Percentiles rank a stretch among this genome's conserved stretches.
These are phyloP conservation scores for Firmiana major DNA, from an alignment of 345 rosid genomes.

Conservation along the genomic window DNA sequence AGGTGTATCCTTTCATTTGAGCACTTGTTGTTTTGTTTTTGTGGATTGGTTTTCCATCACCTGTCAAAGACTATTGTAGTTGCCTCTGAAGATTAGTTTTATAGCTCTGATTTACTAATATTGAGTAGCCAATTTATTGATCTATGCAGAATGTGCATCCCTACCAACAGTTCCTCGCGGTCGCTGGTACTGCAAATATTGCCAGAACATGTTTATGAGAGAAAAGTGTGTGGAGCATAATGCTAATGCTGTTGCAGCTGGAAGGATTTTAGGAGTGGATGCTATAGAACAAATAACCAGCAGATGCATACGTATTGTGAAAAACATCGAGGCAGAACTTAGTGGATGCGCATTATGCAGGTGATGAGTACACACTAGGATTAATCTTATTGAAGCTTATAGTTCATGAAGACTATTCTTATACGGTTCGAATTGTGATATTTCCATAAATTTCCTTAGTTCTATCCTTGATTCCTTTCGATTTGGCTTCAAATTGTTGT, in stretches of 20 bases:
- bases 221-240: slow-evolving; percentile 56
- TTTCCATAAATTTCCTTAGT: neutral
- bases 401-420: neutral
- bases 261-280: slow-evolving; percentile 77
- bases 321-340: slow-evolving; percentile 63
- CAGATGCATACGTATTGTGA: slow-evolving; percentile 90
- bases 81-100: neutral
- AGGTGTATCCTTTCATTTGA: neutral
- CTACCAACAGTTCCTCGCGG: slow-evolving; percentile 69
- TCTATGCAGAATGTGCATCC: slow-evolving; percentile 70
- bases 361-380: slow-evolving; percentile 34
- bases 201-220: slow-evolving; percentile 61
- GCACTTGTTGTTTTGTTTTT: neutral
- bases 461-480: neutral
- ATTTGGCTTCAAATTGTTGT: neutral
- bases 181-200: slow-evolving; percentile 87
- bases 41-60: neutral
- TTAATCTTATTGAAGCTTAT: slow-evolving; percentile 11
- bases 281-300: slow-evolving; percentile 70
- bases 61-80: neutral
- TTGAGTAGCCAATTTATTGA: slow-evolving; percentile 21
- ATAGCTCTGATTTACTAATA: slow-evolving; percentile 5
- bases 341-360: slow-evolving; percentile 94
- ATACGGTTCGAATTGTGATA: neutral
- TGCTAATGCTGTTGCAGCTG: slow-evolving; percentile 78